Evolutionary conservation across 1,284 basidiomycete genomes (phyloP), one percentile per base, ranked within the genome.

Genomic region (Marasmius fiardii): DNA sequence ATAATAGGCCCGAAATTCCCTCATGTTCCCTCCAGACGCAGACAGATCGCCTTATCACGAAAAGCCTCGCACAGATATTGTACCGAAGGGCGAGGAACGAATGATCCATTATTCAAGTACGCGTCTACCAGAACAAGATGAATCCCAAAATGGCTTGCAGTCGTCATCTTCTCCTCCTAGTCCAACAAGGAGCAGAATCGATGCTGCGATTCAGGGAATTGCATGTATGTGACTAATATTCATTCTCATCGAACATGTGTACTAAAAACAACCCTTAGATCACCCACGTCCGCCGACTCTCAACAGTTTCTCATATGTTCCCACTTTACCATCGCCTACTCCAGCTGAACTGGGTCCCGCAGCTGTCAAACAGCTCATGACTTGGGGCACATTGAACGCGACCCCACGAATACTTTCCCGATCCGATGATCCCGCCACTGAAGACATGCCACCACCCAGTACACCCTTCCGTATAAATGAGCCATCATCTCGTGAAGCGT

Each of bases 21-120:
- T 98, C 53, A 95, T 96, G 92, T 98, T 95, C 65, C 69, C 88
- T 1, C 94, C 95, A 2, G 95, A 96, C 66, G 92, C 92, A 26
- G 88, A 98, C 66, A 75, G 81, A 28, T 83, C 88, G n/a, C 92
- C 93, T 0, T 92, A 93, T 63, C 80, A 84, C 60, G 71, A 73
- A 8, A 67, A 71, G n/a, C 62, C 67, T 2, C 67, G 68, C 39
- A 61, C 66, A 18, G 52, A 70, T 43, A 57, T 66, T 5, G 75
- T 75, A 43, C 62, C 73, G 12, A 75, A 77, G 26, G 75, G 70
- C 11, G 80, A 82, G 56, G 81, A 86, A 0, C 89, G 84, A 62
- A 71, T 78, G 6, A 90, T 97, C 64, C 82, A 83, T 43, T 84
- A 96, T 67, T 74, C 72, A 20, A 93, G 86, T 66, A 98, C 95